phyloP scores from a whole-genome alignment of 2,329 filamentous ascomycete genomes.

The Exophiala dermatitidis region DNA sequence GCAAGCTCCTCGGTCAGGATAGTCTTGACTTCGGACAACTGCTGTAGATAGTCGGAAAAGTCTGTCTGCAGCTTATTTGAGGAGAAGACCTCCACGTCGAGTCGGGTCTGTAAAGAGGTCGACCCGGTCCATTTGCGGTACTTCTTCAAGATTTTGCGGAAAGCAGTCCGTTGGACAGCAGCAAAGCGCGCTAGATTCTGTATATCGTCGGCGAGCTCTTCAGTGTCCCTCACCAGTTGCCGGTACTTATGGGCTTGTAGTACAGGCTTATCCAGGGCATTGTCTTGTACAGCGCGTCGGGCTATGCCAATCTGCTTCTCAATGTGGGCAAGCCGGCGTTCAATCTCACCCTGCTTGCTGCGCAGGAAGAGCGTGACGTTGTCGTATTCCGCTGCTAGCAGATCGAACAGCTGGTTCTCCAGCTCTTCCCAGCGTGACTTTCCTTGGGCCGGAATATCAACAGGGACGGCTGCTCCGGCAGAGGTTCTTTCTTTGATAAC shows the following conservation, averaged over 20 bases:
- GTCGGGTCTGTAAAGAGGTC: conserved; percentile 54
- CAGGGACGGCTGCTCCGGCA: conserved; percentile 57
- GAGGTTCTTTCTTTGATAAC: conserved; percentile 76
- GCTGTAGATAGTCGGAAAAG: conserved; percentile 21
- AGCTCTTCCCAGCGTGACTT: conserved; percentile 55
- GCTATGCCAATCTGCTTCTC: conserved; percentile 34
- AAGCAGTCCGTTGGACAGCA: conserved; percentile 65
- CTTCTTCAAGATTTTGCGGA: conserved; percentile 78
- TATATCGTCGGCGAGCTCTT: conserved; percentile 60
- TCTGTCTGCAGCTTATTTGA: conserved; percentile 23
- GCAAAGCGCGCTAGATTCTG: conserved; percentile 64
- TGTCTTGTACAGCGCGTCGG: conserved; percentile 17
- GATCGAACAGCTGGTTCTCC: conserved; percentile 62
- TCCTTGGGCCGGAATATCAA: conserved; percentile 65
- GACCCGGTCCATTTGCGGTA: conserved; percentile 84
- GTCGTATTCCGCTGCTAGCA: conserved; percentile 67
- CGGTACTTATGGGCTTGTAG: conserved; percentile 37
- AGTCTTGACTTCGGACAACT: conserved; percentile 15
- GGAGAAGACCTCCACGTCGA: conserved; percentile 57
- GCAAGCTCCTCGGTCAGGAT: conserved; percentile 19
- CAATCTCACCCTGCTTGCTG: conserved; percentile 73
- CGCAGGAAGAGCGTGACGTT: conserved; percentile 70
- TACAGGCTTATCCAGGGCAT: conserved; percentile 13
- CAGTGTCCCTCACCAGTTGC: conserved; percentile 45
- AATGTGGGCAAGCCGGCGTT: conserved; percentile 51